Percentiles rank a stretch among this genome's conserved stretches.
Conservation (phyloP, 106 monocot genomes). For the Phalaenopsis aphrodite region DNA sequence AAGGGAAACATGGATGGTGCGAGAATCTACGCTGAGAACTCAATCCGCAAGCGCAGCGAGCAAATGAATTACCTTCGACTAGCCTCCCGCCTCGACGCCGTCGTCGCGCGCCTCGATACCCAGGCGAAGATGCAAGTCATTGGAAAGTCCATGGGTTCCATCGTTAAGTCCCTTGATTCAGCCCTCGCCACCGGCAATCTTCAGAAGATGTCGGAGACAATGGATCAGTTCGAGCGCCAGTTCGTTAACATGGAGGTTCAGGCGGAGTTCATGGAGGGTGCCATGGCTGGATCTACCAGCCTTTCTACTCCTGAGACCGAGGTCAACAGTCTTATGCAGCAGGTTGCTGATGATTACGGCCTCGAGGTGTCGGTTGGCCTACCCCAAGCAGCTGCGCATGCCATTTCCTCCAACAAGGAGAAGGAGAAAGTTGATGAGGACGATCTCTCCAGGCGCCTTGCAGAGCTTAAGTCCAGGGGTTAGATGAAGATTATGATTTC, state of each 20-base stretch:
- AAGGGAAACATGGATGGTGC: slow-evolving; percentile 24
- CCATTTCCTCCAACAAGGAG: slow-evolving; percentile 12
- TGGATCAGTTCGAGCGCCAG: slow-evolving; percentile 35
- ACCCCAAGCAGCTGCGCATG: slow-evolving; percentile 18
- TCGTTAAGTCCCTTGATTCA: slow-evolving; percentile 25
- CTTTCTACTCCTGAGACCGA: slow-evolving; percentile 24
- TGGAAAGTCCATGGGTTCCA: slow-evolving; percentile 21
- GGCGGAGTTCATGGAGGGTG: slow-evolving; percentile 27
- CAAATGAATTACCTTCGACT: slow-evolving; percentile 36
- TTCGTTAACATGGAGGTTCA: slow-evolving; percentile 41
- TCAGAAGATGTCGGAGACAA: slow-evolving; percentile 30
- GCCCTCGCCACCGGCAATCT: slow-evolving; percentile 19
- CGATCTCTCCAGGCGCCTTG: slow-evolving; percentile 17
- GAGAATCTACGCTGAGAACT: slow-evolving; percentile 23
- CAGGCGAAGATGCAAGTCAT: slow-evolving; percentile 31
- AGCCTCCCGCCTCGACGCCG: slow-evolving; percentile 28
- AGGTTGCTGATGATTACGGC: slow-evolving; percentile 26
- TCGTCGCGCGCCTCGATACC: slow-evolving; percentile 27
- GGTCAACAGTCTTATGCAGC: slow-evolving; percentile 30
- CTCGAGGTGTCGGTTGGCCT: slow-evolving; percentile 21
- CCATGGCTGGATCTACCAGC: slow-evolving; percentile 25
- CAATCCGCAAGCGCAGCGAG: slow-evolving; percentile 32
- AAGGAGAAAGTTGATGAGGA: slow-evolving; percentile 17
- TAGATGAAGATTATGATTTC: background rate
- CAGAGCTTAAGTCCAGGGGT: slow-evolving; percentile 17